Evolutionary conservation across 2,329 filamentous ascomycete species (phyloP), one percentile per base, ranked within the genome.

Genomic region (Geosmithia morbida): DNA sequence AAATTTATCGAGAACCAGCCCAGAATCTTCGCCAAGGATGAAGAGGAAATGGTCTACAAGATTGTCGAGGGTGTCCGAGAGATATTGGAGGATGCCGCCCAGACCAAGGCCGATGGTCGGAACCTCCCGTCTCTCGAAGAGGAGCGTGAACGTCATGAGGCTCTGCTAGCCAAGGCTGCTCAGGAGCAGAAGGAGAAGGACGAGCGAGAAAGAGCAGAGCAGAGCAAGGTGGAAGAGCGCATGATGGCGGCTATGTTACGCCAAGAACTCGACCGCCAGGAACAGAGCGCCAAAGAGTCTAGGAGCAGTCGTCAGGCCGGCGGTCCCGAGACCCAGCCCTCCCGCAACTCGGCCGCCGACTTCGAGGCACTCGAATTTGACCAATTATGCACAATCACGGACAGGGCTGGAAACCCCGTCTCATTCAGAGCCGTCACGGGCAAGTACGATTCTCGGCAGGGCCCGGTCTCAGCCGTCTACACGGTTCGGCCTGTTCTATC

Each of bases 81-180:
- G 44, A 81, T 90, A 10, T 72, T 97, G 3, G 87, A 96, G 63
- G 86, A 94, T 61, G 87, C 87, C n/a, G 85, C 87, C 1, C 73
- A 81, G 53, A 79, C 81, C 26, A 85, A 85, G 54, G 82, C 84
- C 44, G 77, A 82, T 48, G 85, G 87, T 30, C 77, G 81, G 48
- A 77, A 87, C 51, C 68, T 95, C 16, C 88, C 87, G 1, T 95
- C 87, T 30, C 70, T 97, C 7, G 87, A 94, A 57, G 87, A 94
- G 56, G 89, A 97, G 62, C 79, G 89, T 40, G 87, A 85, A 26
- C 80, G 80, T 14, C 87, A 94, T 51, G 86, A 94, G 64, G 83
- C 83, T 19, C 78, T 77, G 20, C 70, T 85, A 26, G 78, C 78
- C 43, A 72, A 73, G 56, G 65, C 77, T 46, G 83, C 74, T 54